phyloP scores from a whole-genome alignment of 108 stramenopile species.

The Poteriospumella lacustris region DNA sequence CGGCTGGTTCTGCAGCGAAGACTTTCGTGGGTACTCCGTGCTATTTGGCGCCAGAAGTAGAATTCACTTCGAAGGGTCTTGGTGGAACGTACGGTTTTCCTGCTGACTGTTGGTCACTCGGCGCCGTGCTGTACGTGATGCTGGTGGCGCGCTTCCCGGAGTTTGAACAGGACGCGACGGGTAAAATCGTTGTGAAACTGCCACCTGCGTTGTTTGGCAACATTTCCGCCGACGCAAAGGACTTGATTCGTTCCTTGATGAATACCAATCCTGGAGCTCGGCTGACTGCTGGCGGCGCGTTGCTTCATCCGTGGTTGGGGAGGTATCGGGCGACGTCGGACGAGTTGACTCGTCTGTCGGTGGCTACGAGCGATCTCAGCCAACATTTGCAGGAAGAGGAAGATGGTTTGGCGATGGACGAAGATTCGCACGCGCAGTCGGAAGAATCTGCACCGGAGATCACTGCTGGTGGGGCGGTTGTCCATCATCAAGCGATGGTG shows the following conservation, averaged over 20 bases:
- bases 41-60: constrained; percentile 51
- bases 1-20: constrained; percentile 43
- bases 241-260: constrained; percentile 43
- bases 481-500: background rate
- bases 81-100: constrained; percentile 41
- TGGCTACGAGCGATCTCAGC: background rate
- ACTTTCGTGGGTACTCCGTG: constrained; percentile 55
- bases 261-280: constrained; percentile 33
- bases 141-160: constrained; percentile 47
- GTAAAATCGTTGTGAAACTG: constrained; percentile 13
- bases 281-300: constrained; percentile 32
- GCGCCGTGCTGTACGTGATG: constrained; percentile 50
- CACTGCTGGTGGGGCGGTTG: background rate
- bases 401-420: background rate
- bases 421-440: background rate
- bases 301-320: constrained; percentile 31
- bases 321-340: background rate
- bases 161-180: constrained; percentile 29
- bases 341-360: background rate
- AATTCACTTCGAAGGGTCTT: constrained; percentile 37
- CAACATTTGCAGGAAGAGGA: constrained; percentile 1
- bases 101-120: constrained; percentile 50
- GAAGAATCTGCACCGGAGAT: background rate
- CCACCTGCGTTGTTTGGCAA: constrained; percentile 6
- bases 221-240: constrained; percentile 38